phyloP scores from a whole-genome alignment of 2,329 filamentous ascomycete species.

The Talaromyces atroroseus region DNA sequence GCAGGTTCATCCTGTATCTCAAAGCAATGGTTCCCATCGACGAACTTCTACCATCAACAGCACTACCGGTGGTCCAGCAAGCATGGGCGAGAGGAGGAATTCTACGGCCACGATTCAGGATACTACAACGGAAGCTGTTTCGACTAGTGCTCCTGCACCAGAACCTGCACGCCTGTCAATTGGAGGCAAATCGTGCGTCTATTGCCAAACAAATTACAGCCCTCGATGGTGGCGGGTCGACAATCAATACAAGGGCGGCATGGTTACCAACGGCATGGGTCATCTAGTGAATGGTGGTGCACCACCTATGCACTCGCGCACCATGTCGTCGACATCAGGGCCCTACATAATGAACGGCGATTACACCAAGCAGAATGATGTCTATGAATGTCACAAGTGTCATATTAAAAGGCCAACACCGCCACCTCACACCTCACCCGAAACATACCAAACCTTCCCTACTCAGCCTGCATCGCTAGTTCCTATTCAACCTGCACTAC shows the following conservation, averaged over 20 bases:
- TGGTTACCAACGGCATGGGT: conserved; percentile 40
- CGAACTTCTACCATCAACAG: conserved; percentile 53
- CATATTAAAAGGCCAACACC: conserved; percentile 41
- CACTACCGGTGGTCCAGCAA: conserved; percentile 14
- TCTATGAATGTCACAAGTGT: conserved; percentile 69
- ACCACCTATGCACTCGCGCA: conserved; percentile 22
- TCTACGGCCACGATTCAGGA: conserved; percentile 9
- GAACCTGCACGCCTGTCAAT: conserved; percentile 18
- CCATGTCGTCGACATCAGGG: conserved; percentile 21
- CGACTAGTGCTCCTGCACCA: not conserved
- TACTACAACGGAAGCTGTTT: conserved; percentile 18
- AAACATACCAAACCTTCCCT: conserved; percentile 13
- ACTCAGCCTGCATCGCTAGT: conserved; percentile 2
- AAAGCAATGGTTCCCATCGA: conserved; percentile 38
- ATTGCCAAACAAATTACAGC: conserved; percentile 37
- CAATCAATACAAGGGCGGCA: conserved; percentile 42
- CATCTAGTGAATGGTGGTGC: conserved; percentile 30
- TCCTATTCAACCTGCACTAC: conserved; percentile 29
- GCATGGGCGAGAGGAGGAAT: conserved; percentile 20
- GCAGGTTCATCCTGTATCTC: conserved; percentile 30
- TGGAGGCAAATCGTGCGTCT: conserved; percentile 32
- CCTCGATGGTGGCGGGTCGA: conserved; percentile 58
- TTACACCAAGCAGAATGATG: not conserved
- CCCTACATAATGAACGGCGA: conserved; percentile 24
- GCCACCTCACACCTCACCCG: conserved; percentile 25